Base-by-base conservation (phyloP, 768 basidiomycete genomes). In the Boletus sp. region DNA sequence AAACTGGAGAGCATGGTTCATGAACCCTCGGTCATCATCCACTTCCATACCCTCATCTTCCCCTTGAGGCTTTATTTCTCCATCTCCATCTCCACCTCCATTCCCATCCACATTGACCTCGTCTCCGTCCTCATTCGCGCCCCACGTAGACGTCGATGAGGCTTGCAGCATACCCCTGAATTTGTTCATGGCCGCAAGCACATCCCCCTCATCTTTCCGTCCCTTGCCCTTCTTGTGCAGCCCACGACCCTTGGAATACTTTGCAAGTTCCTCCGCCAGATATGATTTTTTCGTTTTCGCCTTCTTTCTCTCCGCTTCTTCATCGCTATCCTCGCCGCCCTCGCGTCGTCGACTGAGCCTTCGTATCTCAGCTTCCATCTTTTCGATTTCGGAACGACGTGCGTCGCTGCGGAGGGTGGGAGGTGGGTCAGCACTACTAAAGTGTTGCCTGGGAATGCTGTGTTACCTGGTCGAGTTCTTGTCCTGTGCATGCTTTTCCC, bases 351-450 rank as follows among this genome's bases (percentile, higher is more conserved):
- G 84, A 30, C 83, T 78, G 7, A 96, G 82, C 59, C 83, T 87
- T 28, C 91, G 87, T 54, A 98, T 89, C 45, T 93, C 90, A 7
- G 84, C 85, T 71, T 98, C 92, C 86, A 98, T 91, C 64, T 82
- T 87, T 63, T 86, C 87, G 50, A 97, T 91, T 69, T 94, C 86
- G 7, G 83, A 77, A 66, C 87, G 83, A 20, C 90, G 88, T 11
- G 81, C 73, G 35, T 79, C 78, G 51, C 89, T 93, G 56, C 5
- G 46, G 36, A 30, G 5, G 20, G 48, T 48, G 57, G 41, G 6
- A 15, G 15, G 33, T 24, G 37, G 35, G 33, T 57, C 28, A 66
- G 49, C 24, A 18, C 29, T 14, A 10, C 33, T 28, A 15, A 2
- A 30, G 0, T 5, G 37, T 5, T 18, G 32, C 37, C 18, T 24